Conservation (phyloP, 2,329 filamentous ascomycete genomes). For the Scorias spongiosa region DNA sequence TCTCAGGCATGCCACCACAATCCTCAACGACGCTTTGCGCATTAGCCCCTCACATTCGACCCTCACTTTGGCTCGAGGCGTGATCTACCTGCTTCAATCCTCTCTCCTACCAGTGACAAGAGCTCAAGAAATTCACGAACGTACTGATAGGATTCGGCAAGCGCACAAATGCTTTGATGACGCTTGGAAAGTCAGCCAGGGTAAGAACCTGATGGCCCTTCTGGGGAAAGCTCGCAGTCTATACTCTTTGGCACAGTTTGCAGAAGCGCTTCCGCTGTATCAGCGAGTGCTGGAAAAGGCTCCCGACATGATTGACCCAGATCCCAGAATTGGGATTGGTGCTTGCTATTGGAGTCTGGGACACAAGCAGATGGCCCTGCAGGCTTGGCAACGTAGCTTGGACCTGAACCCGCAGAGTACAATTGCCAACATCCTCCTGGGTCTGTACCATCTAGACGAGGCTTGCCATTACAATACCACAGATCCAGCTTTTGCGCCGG, state of each 20-base stretch:
- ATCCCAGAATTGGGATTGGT: conserved; percentile 89
- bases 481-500: conserved; percentile 65
- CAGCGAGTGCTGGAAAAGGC: conserved; percentile 77
- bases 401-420: conserved; percentile 76
- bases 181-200: conserved; percentile 67
- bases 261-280: conserved; percentile 69
- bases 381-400: conserved; percentile 76
- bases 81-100: conserved; percentile 73
- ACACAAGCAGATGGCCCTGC: conserved; percentile 81
- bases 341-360: conserved; percentile 96
- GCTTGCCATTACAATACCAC: conserved; percentile 71
- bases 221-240: conserved; percentile 78
- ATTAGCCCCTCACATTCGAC: conserved; percentile 88
- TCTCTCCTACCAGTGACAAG: conserved; percentile 67
- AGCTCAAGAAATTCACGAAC: conserved; percentile 52
- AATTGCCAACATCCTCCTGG: conserved; percentile 77
- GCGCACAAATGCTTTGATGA: conserved; percentile 93
- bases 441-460: conserved; percentile 75
- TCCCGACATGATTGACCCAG: conserved; percentile 77
- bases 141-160: conserved; percentile 63
- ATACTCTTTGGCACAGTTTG: conserved; percentile 74
- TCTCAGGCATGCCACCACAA: conserved; percentile 76
- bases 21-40: conserved; percentile 86
- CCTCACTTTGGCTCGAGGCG: conserved; percentile 78
- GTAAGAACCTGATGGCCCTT: conserved; percentile 80